Evolutionary conservation across 768 basidiomycete species (phyloP), one percentile per base, ranked within the genome.

Genomic region (Russula vinacea): DNA sequence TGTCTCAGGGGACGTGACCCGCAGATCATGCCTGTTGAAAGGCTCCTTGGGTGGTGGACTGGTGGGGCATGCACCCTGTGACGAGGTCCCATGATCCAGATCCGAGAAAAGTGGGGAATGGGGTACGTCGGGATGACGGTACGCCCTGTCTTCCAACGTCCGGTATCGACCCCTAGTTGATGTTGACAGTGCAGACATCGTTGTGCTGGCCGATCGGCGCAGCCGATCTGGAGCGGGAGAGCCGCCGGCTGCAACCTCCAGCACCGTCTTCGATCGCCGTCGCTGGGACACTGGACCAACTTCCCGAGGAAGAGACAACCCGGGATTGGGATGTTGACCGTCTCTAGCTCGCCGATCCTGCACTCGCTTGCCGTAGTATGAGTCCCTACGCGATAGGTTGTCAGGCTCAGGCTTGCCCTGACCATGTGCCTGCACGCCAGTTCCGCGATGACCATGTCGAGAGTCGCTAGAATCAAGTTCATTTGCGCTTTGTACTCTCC

Each of bases 101-200:
- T 65, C 64, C 7, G 58, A 60, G 47, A 16, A 42, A 17, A 65
- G 59, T 19, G 64, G 64, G 16, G 64, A 60, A 17, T 24, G 37
- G 8, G 64, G 64, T 14, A 65, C 64, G 14, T 65, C 64, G 24
- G 64, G 64, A 39, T 61, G 64, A 44, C 49, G 47, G 40, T 56
- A 65, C 22, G 58, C 64, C 37, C 64, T 60, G 40, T 65, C 59
- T 14, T 40, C 19, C 17, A 65, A 45, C n/a, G 59, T 65, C 49
- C 59, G 58, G 22, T 44, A 51, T 39, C 59, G 58, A 37, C 14
- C 6, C 32, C 53, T 49, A 10, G 22, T 13, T 40, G 58, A 52
- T 3, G 7, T 8, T 35, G 55, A 50, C 22, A 19, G 45, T 5
- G 47, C 22, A 17, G 58, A 40, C 14, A 49, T 19, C 5, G n/a